Evolutionary conservation across 441 rosid genomes (phyloP).

Genomic region (Gossypium davidsonii): DNA sequence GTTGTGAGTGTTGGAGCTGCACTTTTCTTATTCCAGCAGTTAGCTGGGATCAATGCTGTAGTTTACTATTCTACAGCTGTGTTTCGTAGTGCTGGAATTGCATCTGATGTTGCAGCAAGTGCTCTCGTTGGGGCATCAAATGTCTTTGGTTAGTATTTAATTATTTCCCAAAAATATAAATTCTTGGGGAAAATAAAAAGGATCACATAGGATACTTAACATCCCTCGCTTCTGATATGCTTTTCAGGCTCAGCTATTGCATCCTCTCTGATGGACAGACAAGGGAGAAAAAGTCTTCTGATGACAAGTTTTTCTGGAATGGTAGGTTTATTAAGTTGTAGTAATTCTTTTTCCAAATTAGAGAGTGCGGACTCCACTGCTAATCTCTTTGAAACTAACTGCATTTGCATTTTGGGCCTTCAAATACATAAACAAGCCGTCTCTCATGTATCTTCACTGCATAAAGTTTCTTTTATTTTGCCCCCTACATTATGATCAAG

Average conservation of each 20-base stretch:
- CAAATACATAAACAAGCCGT: not conserved
- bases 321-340: conserved; percentile 34
- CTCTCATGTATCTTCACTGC: not conserved
- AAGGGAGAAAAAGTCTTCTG: conserved; percentile 91
- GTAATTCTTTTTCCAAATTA: not conserved
- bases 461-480: not conserved
- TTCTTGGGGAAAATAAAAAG: not conserved
- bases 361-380: not conserved
- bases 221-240: conserved; percentile 4
- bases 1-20: conserved; percentile 98
- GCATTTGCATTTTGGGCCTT: conserved; percentile 11
- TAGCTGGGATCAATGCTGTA: conserved; percentile 97
- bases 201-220: not conserved
- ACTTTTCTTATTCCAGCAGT: conserved; percentile 92
- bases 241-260: conserved; percentile 82
- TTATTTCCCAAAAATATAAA: not conserved
- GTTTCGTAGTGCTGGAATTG: conserved; percentile 83
- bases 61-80: conserved; percentile 95
- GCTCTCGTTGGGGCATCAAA: conserved; percentile 97
- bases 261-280: conserved; percentile 92
- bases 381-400: not conserved
- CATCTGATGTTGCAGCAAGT: conserved; percentile 97
- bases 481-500: not conserved
- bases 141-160: conserved; percentile 59
- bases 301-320: conserved; percentile 86